Evolutionary conservation across 257 asterid species (phyloP), one percentile per base, ranked within the genome.

Genomic region (Solanum acaule): DNA sequence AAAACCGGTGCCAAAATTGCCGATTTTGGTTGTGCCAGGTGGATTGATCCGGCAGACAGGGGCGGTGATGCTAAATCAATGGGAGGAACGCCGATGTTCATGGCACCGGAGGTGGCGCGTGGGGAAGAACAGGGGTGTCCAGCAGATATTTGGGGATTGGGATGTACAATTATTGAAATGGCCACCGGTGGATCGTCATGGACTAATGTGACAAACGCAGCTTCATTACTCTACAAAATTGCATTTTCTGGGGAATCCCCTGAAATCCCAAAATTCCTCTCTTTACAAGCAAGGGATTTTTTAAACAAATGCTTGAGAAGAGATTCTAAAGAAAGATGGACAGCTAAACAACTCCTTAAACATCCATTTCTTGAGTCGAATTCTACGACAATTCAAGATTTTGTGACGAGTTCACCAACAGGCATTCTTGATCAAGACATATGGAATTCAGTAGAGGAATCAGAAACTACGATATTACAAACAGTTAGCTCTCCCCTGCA

Each of bases 81-180:
- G 7, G 94, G 96, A 0, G 97, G 98, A 67, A 94, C 99, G 12
- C 99, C 99, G 65, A 68, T 93, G 92, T 96, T 89, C 83, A 96
- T 96, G 99, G 93, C 97, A 6, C 99, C 99, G 42, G 99, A 96
- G 87, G 98, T 91, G 1, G 97, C 93, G 25, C 92, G 95, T 0
- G 98, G 97, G 33, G 94, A 94, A 85, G 93, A 93, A 61, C 99
- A 96, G 88, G 92, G 96, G 25, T 94, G 83, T 14, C 88, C 96
- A 1, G 95, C 94, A 2, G 99, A 96, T 89, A 89, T 96, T 3
- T 96, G 99, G 99, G 95, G 94, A 6, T 44, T 95, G 33, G 99
- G 98, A 3, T 96, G 98, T 88, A 95, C 97, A 12, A 81, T 96
- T 6, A 91, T 96, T 1, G 98, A 95, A 86, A 95, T 96, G 98